phyloP scores from a whole-genome alignment of 1,284 basidiomycete species.

The Phenoliferia sp. region DNA sequence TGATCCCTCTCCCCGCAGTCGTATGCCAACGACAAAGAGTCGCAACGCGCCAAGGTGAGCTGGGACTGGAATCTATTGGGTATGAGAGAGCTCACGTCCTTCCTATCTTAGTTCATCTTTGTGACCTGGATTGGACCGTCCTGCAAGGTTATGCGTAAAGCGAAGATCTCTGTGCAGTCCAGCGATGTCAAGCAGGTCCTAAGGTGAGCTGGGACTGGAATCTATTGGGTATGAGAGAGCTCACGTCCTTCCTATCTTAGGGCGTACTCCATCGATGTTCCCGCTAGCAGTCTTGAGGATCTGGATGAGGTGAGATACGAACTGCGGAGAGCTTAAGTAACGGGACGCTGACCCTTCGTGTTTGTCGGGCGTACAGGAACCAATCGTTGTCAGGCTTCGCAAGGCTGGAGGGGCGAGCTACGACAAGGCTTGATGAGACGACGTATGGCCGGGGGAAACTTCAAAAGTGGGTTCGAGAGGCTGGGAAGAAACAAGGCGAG shows the following conservation, averaged over 20 bases:
- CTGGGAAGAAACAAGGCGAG: too few species aligned
- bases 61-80: too few species aligned
- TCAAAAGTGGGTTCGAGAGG: too few species aligned
- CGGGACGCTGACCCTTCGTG: background rate
- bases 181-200: slow-evolving; percentile 26
- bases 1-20: slow-evolving; percentile 8
- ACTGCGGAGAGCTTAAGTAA: background rate
- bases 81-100: too few species aligned
- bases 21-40: slow-evolving; percentile 32
- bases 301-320: slow-evolving; percentile 16
- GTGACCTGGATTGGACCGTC: slow-evolving; percentile 6
- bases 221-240: too few species aligned
- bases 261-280: slow-evolving; percentile 29
- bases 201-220: too few species aligned
- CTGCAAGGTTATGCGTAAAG: slow-evolving; percentile 26
- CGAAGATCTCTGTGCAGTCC: slow-evolving; percentile 26
- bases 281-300: slow-evolving; percentile 21
- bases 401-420: slow-evolving; percentile 31
- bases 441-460: too few species aligned
- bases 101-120: slow-evolving; percentile 29
- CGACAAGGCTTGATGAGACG: slow-evolving; percentile 20
- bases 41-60: slow-evolving; percentile 20
- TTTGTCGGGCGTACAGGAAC: slow-evolving; percentile 12
- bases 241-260: too few species aligned
- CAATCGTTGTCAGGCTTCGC: slow-evolving; percentile 24